Base-by-base conservation (phyloP, 257 asterid genomes). In the Primulina tabacum region DNA sequence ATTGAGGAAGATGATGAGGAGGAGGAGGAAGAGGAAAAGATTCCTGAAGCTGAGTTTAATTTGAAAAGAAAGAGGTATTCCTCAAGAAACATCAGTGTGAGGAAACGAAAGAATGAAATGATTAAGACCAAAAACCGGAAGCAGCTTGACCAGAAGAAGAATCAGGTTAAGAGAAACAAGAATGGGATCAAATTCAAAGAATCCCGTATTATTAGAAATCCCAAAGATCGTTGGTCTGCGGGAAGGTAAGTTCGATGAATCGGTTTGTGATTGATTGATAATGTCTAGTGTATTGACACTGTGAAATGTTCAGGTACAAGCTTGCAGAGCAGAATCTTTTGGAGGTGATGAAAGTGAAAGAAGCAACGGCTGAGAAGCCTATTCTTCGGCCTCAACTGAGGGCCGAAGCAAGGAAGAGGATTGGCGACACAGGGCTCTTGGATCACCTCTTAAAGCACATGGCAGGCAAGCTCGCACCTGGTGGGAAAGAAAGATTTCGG, bases 381-480 rank as follows among this genome's bases (percentile, higher is more conserved):
- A 79, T 94, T 71, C 82, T 94, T 61, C 67, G 99, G 83, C 96
- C 96, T 68, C 86, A 86, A 62, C 80, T 94, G 77, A 87, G 99
- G 75, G 85, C 83, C 40, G 97, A 94, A 79, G 99, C 99, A 47
- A 85, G 97, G 69, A 94, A 94, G 82, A 80, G 60, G 78, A 91
- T 94, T 60, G 99, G 99, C 0, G 97, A 91, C 65, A 94, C 99
- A 0, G 99, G 99, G 60, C 78, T 93, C 28, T 71, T 93, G 60
- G 99, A 93, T 76, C 99, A 93, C 74, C 92, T 93, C 30, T 86
- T 91, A 62, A 93, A 93, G 88, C 99, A 93, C 73, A 85, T 93
- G 96, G 96, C 99, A 1, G 99, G 96, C 28, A 89, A 87, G 81
- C 77, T 87, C 73, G 95, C 97, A 32, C 99, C 99, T 2, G 90